Evolutionary conservation across 768 basidiomycete species (phyloP), one percentile per base, ranked within the genome.

Genomic region (Lentinula lateritia): DNA sequence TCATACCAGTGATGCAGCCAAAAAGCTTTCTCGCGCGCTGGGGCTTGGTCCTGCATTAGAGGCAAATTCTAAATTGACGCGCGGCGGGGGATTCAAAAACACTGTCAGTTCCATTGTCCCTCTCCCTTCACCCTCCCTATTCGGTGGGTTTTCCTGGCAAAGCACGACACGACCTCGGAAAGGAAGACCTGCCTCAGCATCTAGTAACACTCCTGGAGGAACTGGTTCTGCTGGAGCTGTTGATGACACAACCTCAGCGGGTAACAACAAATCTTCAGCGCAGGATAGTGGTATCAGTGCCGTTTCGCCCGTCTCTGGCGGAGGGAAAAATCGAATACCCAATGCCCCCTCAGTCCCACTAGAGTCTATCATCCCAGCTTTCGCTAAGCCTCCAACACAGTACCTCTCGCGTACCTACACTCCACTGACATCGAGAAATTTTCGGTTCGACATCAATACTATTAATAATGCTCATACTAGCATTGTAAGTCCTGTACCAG

Each of bases 321-420:
- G 63, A 66, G 73, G 0, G 69, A 58, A 54, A 36, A 48, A 36
- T 60, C 32, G 50, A 20, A 16, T 38, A 5, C 20, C 34, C 38
- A 42, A 34, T 18, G 58, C 56, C 4, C 58, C 62, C 58, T 83
- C 81, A 1, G 90, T 91, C 8, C 88, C 90, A 5, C 76, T 92
- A 9, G 90, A 93, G 67, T 88, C 87, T 10, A 94, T 95, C 63
- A 90, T 94, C 46, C 91, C 93, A 0, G 87, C 82, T 1, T 85
- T 76, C 9, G 79, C 89, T 16, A 92, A 91, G 68, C 93, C 92
- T 0, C 92, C 93, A 0, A 93, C 92, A 0, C 88, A 93, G 39
- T 91, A 92, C 66, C 84, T 93, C 20, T 87, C 90, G 7, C 1
- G 39, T 13, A 82, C 81, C 9, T 92, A 92, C 68, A 85, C 89